Percentiles rank a stretch among this genome's conserved stretches.
Conservation (phyloP, 2,329 filamentous ascomycete genomes). For the Trichoderma hamatum region DNA sequence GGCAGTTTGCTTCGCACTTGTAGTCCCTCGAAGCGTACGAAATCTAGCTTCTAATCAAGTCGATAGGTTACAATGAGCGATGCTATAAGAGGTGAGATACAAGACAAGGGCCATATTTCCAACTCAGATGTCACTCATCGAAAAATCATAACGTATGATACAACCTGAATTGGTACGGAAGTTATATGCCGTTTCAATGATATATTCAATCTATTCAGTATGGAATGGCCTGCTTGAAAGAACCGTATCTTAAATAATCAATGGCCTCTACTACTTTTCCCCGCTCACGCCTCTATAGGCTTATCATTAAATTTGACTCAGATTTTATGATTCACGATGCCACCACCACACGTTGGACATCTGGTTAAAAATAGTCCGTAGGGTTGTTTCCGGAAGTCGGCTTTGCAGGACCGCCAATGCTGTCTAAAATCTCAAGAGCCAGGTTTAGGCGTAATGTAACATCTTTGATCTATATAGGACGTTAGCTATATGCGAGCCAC, state of each 20-base stretch:
- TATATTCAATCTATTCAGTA: not conserved
- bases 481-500: not conserved
- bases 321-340: not conserved
- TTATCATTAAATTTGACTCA: not conserved
- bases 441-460: conserved; percentile 28
- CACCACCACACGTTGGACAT: not conserved
- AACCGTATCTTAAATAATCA: not conserved
- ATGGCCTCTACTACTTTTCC: not conserved
- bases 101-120: not conserved
- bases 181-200: not conserved
- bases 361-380: conserved; percentile 17
- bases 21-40: too few relatives aligned
- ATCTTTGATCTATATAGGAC: conserved; percentile 15
- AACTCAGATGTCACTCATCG: not conserved
- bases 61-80: too few relatives aligned
- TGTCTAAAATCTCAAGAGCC: conserved; percentile 59
- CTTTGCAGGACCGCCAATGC: conserved; percentile 6
- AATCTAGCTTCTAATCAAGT: too few relatives aligned
- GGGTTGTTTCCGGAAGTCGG: not conserved
- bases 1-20: too few relatives aligned
- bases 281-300: not conserved
- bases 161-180: not conserved
- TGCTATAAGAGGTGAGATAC: too few relatives aligned
- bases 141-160: not conserved
- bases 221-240: not conserved